Percentiles rank a stretch among this genome's conserved stretches.
Conservation (phyloP, 768 basidiomycete genomes). For the Tricholoma terreum region DNA sequence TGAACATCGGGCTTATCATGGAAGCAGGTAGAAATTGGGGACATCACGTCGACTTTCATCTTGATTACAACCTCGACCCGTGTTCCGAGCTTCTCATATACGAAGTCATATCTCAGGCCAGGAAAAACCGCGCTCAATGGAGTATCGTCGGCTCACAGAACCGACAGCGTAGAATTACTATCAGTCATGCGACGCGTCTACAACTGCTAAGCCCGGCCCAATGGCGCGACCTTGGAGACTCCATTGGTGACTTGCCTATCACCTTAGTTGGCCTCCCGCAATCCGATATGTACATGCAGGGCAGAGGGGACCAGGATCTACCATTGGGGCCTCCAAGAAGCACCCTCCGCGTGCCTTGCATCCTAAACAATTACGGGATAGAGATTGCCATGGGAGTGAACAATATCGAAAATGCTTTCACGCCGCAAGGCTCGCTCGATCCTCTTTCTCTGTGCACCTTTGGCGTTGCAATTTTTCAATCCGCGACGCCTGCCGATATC, state of each 20-base stretch:
- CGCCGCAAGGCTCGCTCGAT: conserved; percentile 63
- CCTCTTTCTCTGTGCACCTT: conserved; percentile 58
- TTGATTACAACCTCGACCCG: conserved; percentile 63
- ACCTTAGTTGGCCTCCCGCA: conserved; percentile 57
- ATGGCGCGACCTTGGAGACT: conserved; percentile 41
- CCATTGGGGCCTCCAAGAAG: conserved; percentile 46
- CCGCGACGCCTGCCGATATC: conserved; percentile 46
- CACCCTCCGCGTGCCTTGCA: conserved; percentile 51
- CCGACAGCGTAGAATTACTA: conserved; percentile 41
- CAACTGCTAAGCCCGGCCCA: conserved; percentile 45
- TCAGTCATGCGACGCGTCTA: conserved; percentile 61
- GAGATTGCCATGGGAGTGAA: conserved; percentile 58
- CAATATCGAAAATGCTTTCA: conserved; percentile 67
- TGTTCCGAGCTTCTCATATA: conserved; percentile 51
- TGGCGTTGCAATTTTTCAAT: conserved; percentile 58
- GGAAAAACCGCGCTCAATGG: conserved; percentile 19
- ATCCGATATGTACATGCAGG: conserved; percentile 70
- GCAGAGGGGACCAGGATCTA: conserved; percentile 33
- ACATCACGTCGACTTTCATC: conserved; percentile 60
- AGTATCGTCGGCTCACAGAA: conserved; percentile 12
- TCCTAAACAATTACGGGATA: conserved; percentile 42
- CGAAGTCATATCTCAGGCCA: conserved; percentile 46
- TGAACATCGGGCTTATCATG: conserved; percentile 53
- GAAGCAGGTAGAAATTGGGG: conserved; percentile 37
- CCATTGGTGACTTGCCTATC: conserved; percentile 45